Evolutionary conservation across 2,329 filamentous ascomycete genomes (phyloP), one percentile per base, ranked within the genome.

Genomic region (Lomentospora prolificans): DNA sequence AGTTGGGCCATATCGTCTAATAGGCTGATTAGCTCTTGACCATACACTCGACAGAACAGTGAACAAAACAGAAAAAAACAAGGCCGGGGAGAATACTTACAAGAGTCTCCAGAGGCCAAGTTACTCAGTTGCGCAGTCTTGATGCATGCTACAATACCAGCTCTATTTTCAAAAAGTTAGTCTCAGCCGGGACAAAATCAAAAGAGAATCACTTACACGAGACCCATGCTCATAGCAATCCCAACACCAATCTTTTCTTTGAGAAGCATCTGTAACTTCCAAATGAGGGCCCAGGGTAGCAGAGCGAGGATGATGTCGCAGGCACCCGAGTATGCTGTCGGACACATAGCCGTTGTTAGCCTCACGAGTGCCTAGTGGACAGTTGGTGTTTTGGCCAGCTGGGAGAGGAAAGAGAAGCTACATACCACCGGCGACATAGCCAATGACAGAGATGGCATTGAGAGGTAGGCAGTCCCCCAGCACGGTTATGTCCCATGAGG

Each of bases 241-340:
- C 6, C 30, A 12, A 59, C 36, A 9, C 60, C 60, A 22, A 62
- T 61, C 8, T 63, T 55, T 8, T 64, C 55, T 55, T 63, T 65
- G 28, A 64, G 63, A 55, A 63, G 61, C 62, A 66, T 65, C 24
- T 63, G 59, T 3, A 65, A 52, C 3, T 60, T 60, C 60, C 61
- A 60, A 25, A 65, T 44, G 8, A 64, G 58, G 22, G 60, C 58
- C 60, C 62, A 64, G 2, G 64, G 62, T 6, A 63, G 50, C 9
- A 64, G 55, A 9, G 59, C 61, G 25, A 63, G 51, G 2, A 50
- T 46, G 30, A 63, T 57, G 44, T 63, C 62, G 27, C 60, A 50
- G 9, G 57, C 51, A 9, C 58, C 61, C 14, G 59, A 61, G 31
- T 58, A 63, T 3, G 57, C 52, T 25, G n/a, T n/a, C n/a, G n/a